Evolutionary conservation across 2,329 filamentous ascomycete genomes (phyloP).

Genomic region (Fusarium sp.): DNA sequence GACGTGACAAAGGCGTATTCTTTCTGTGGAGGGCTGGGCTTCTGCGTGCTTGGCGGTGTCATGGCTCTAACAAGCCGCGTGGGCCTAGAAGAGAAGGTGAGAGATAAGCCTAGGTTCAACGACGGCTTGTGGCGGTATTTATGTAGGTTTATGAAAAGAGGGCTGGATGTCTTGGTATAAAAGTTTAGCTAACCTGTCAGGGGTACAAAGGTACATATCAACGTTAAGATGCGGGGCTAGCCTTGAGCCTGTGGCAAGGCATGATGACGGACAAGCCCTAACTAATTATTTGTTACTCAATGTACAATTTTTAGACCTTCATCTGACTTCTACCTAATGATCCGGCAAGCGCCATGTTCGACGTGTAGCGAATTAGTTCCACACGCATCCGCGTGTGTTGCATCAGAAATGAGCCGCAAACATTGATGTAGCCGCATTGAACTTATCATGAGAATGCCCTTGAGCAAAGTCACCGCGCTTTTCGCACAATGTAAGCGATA

Average conservation of each 20-base stretch:
- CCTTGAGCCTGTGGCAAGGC: no score
- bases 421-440: no score
- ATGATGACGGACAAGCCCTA: neutral
- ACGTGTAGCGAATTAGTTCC: no score
- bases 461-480: neutral
- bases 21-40: neutral
- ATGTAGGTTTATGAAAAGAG: neutral
- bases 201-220: neutral
- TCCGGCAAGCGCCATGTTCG: no score
- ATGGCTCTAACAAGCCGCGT: neutral
- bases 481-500: neutral
- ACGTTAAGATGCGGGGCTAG: neutral
- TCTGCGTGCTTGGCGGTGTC: conserved; percentile 1
- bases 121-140: neutral
- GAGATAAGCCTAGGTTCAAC: no score
- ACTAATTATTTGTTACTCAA: no score
- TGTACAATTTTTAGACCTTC: no score
- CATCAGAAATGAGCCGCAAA: no score
- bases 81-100: neutral
- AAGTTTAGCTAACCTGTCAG: neutral
- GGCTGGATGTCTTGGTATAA: neutral
- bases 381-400: no score
- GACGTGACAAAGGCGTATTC: neutral
- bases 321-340: no score
- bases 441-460: no score